Conservation (phyloP, 129 eudicot genomes). For the Oenanthe sinensis region DNA sequence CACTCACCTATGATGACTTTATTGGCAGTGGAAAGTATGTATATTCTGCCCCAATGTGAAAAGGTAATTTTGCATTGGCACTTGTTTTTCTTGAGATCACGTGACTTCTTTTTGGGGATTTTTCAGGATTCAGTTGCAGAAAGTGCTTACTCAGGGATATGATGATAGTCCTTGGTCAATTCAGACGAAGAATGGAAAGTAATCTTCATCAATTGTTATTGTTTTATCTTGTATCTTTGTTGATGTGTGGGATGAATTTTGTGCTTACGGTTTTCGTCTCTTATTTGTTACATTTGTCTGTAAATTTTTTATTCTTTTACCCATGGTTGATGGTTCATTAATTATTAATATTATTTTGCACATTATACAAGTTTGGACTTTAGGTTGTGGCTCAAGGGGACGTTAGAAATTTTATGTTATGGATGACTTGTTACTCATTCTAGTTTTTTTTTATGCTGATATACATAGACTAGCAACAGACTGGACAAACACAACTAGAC, state of each 20-base stretch:
- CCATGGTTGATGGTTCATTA: not conserved
- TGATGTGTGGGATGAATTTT: not conserved
- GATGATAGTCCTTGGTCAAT: conserved; percentile 88
- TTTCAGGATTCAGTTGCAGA: conserved; percentile 62
- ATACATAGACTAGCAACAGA: not conserved
- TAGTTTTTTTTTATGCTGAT: too few species aligned
- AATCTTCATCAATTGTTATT: not conserved
- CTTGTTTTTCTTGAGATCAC: not conserved
- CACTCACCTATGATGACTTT: conserved; percentile 53
- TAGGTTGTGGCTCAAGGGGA: not conserved
- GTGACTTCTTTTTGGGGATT: conserved; percentile 4
- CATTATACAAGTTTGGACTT: not conserved
- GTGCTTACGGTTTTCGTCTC: not conserved
- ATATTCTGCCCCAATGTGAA: not conserved
- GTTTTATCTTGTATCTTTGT: not conserved
- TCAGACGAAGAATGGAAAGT: conserved; percentile 69
- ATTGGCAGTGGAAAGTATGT: conserved; percentile 84
- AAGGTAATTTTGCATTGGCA: too few species aligned
- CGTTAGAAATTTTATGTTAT: not conserved
- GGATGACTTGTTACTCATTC: not conserved
- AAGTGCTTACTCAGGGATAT: conserved; percentile 62
- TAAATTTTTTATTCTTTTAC: too few species aligned
- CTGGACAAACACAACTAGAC: not conserved
- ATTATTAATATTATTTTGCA: not conserved
- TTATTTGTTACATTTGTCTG: not conserved